Evolutionary conservation across 225 moss, liverwort and hornwort genomes (phyloP).

Genomic region (Physcomitrium patens): DNA sequence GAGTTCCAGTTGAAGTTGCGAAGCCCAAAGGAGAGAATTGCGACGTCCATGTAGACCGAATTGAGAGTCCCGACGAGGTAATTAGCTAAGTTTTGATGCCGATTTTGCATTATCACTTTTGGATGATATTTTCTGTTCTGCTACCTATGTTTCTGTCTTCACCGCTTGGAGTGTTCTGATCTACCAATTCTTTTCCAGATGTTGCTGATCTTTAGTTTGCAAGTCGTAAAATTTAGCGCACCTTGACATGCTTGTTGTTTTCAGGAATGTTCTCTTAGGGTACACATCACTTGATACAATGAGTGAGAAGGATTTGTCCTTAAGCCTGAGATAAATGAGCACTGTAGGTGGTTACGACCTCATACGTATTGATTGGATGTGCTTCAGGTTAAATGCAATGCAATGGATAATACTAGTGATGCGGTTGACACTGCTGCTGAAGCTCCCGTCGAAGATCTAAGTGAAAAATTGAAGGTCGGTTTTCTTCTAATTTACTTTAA

Average conservation of each 20-base stretch:
- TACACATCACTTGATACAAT: constrained; percentile 4
- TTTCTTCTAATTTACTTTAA: constrained; percentile 12
- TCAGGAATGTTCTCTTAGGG: constrained; percentile 2
- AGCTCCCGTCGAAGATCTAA: constrained; percentile 57
- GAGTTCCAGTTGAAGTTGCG: constrained; percentile 42
- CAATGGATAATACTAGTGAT: constrained; percentile 36
- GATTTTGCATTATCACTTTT: constrained; percentile 11
- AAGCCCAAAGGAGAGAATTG: constrained; percentile 45
- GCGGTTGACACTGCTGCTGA: constrained; percentile 45
- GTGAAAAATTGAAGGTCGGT: constrained; percentile 59
- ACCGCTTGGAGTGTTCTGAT: background rate
- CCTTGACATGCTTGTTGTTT: constrained; percentile 13
- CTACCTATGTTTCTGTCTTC: background rate
- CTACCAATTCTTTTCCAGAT: constrained; percentile 3
- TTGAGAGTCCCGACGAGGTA: constrained; percentile 52
- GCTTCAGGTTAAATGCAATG: constrained; percentile 59
- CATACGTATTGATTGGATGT: constrained; percentile 24
- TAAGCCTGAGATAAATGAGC: background rate
- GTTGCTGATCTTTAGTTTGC: constrained; percentile 14
- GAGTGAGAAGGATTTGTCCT: constrained; percentile 13
- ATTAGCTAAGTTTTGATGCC: constrained; percentile 5
- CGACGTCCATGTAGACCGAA: constrained; percentile 38
- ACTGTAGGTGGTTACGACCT: constrained; percentile 6
- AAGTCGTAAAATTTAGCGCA: background rate
- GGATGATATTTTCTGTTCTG: background rate